phyloP scores from a whole-genome alignment of 306 rosid species.

The Casuarina cunninghamiana region DNA sequence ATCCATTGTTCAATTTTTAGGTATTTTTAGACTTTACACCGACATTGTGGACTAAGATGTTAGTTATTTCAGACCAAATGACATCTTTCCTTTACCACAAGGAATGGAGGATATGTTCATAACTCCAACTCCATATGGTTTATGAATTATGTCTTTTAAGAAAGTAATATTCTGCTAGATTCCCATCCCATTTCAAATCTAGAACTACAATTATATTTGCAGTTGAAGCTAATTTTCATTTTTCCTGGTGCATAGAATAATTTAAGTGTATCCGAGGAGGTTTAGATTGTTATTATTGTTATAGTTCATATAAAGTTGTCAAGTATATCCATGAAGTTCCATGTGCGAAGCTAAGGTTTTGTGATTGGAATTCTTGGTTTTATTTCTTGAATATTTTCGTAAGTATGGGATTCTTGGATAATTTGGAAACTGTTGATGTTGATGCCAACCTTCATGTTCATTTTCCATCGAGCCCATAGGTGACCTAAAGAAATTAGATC shows the following conservation, averaged over 20 bases:
- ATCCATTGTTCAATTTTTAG: neutral
- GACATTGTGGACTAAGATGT: neutral
- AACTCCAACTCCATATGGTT: neutral
- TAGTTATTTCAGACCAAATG: neutral
- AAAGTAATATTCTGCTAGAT: neutral
- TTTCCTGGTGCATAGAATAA: neutral
- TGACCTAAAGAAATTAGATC: neutral
- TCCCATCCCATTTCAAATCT: neutral
- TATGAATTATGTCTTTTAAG: neutral
- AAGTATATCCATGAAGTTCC: neutral
- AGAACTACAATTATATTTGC: neutral
- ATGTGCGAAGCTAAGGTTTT: neutral
- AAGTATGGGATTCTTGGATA: neutral
- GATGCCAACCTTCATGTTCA: neutral
- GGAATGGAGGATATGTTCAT: neutral
- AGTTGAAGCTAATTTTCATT: neutral
- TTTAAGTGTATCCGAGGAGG: neutral
- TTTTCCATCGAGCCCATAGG: neutral
- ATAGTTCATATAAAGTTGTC: no score
- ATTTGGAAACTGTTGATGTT: neutral
- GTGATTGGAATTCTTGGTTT: neutral
- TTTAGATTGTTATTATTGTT: neutral
- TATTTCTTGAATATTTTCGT: neutral
- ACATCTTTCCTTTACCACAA: neutral
- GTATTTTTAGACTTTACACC: neutral